Conservation (phyloP, 495 filamentous ascomycete species). For the Usnea hakonensis region DNA sequence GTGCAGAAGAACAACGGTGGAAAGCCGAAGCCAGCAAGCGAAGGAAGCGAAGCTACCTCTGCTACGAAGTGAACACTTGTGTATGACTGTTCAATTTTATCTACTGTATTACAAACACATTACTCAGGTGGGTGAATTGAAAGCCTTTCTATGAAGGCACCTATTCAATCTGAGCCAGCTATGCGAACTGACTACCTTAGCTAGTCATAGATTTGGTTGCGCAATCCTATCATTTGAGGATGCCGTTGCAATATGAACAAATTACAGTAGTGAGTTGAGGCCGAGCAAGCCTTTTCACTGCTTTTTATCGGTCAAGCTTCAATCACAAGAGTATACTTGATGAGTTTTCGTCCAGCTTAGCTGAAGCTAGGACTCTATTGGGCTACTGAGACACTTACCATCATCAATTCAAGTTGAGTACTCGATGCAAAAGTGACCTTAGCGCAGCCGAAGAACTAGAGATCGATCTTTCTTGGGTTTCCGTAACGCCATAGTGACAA, state of each 20-base stretch:
- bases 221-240: no score
- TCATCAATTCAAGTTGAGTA: not conserved
- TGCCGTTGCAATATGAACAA: no score
- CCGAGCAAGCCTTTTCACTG: no score
- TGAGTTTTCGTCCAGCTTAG: not conserved
- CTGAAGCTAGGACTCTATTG: not conserved
- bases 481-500: not conserved
- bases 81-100: not conserved
- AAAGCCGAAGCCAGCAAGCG: conserved; percentile 65
- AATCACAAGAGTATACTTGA: not conserved
- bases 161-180: not conserved
- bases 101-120: not conserved
- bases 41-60: conserved; percentile 67
- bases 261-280: no score
- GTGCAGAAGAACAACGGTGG: conserved; percentile 47
- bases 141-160: not conserved
- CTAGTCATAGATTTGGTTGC: not conserved
- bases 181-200: not conserved
- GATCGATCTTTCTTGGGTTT: no score
- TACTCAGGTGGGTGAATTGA: not conserved
- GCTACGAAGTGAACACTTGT: conserved; percentile 40
- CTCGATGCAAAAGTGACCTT: not conserved
- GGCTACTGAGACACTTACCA: not conserved
- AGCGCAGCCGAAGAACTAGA: not conserved
- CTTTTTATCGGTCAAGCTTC: not conserved